Base-by-base conservation (phyloP, 192 early-diverging fungal species). In the Spizellomyces sp. region DNA sequence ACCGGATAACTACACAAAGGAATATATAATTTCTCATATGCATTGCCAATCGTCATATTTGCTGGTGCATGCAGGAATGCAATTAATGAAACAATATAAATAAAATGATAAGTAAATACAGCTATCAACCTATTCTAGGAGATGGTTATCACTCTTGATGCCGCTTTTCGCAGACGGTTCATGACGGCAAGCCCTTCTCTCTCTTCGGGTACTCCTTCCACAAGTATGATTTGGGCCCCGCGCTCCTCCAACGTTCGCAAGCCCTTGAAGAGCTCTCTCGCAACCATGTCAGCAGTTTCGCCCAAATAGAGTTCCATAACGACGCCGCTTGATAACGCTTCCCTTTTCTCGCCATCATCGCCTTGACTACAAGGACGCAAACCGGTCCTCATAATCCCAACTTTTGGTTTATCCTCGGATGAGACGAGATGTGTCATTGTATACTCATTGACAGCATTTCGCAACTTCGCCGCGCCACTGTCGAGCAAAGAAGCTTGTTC, bases 171-270 rank as follows among this genome's bases (percentile, higher is more conserved):
- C 48, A 98, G 57, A 9, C 97, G 67, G 81, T 99, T 99, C 97
- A 99, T 99, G 8, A 99, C 90, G 0, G 97, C 97, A 78, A 98
- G 75, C 1, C 96, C 96, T 73, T 95, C 94, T n/a, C 88, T 66
- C 8, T 82, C 84, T 59, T 99, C 97, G 1, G 76, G 78, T 5
- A 98, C 86, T n/a, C 95, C 97, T 72, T 99, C 90, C 0, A 99
- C 93, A 66, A 97, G 82, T 64, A 98, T 95, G 8, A 84, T 79
- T 48, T 88, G 87, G 15, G 90, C 90, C 2, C 84, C 77, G 59
- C 70, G 74, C 45, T 82, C 75, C 64, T 98, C 96, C 67, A 96
- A 71, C 66, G 75, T 80, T n/a, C 96, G 81, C 58, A 98, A 76
- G 8, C 88, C 83, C 27, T 79, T 79, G 79, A 98, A 98, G 27